Conservation (phyloP, 2,329 filamentous ascomycete species). For the Mycosphaerella sp. region DNA sequence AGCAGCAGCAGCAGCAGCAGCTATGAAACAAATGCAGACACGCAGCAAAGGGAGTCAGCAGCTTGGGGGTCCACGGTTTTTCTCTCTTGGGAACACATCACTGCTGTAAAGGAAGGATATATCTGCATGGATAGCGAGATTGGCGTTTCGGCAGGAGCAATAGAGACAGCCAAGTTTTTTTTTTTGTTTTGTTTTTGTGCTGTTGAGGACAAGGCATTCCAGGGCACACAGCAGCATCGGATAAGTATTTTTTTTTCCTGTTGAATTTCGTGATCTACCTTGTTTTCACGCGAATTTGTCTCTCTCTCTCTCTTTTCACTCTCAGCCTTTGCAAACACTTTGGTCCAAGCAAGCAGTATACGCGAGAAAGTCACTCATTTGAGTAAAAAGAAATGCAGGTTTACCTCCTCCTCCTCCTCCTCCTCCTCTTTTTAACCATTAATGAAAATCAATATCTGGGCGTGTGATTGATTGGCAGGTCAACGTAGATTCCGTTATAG, state of each 20-base stretch:
- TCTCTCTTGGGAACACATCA: background rate
- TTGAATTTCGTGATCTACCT: background rate
- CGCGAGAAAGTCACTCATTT: no score
- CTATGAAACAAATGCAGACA: background rate
- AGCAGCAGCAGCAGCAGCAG: background rate
- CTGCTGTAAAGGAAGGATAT: background rate
- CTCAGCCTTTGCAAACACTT: no score
- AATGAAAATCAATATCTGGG: no score
- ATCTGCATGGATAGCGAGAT: background rate
- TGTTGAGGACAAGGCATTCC: background rate
- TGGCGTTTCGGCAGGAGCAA: background rate
- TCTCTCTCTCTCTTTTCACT: background rate
- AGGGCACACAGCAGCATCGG: background rate
- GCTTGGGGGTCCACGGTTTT: no score
- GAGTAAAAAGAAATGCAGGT: no score
- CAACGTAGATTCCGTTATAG: no score
- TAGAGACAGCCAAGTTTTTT: background rate
- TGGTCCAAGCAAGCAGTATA: no score
- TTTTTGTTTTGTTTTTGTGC: background rate
- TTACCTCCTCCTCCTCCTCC: no score
- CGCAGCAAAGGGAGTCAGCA: background rate
- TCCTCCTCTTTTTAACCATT: no score
- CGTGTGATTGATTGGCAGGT: no score
- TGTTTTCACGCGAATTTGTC: background rate
- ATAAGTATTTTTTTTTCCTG: background rate